Evolutionary conservation across 441 rosid species (phyloP), one percentile per base, ranked within the genome.

Genomic region (Daphne laureola): DNA sequence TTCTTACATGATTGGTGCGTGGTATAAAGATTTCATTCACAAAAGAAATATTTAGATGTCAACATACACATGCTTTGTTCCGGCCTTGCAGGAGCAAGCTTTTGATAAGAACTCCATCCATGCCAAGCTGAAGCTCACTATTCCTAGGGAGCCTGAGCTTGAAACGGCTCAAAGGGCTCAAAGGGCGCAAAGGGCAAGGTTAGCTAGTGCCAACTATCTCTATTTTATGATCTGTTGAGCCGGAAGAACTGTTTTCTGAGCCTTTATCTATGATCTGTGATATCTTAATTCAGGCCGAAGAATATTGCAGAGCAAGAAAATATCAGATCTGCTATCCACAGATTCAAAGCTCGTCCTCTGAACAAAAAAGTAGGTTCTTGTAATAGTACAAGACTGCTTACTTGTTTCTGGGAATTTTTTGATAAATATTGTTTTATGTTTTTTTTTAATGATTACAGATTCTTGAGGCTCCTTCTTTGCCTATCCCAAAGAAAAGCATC

Each of bases 81-180:
- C 76, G 69, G 58, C 66, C 31, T 60, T 65, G 73, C 77, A 87
- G 98, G 88, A 78, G 40, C 78, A 53, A 49, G 51, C 64, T 55
- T 41, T 62, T 43, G 88, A 78, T 53, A 74, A 55, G 74, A 70
- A 43, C 55, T 36, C 57, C 43, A 65, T 49, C 17, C 68, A 63
- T 47, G 52, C 68, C 54, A 84, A 61, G 66, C 70, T 81, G 58
- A 85, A 71, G 73, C 60, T 82, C 63, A 94, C 99, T 41, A 71
- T 94, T 74, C 96, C 99, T 17, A 84, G 87, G 41, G 96, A 86
- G 65, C 97, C 96, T 58, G 95, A 74, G 54, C 83, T 94, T 61
- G 96, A 80, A 70, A 94, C 99, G 62, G 77, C 94, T 14, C 73
- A 78, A 44, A 81, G 97, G 62, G 77, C 94, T 14, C 73, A 78